Percentiles rank a stretch among this genome's conserved stretches.
phyloP scores from a whole-genome alignment of 73 alveolate genomes.

The Stentor roeselii region DNA sequence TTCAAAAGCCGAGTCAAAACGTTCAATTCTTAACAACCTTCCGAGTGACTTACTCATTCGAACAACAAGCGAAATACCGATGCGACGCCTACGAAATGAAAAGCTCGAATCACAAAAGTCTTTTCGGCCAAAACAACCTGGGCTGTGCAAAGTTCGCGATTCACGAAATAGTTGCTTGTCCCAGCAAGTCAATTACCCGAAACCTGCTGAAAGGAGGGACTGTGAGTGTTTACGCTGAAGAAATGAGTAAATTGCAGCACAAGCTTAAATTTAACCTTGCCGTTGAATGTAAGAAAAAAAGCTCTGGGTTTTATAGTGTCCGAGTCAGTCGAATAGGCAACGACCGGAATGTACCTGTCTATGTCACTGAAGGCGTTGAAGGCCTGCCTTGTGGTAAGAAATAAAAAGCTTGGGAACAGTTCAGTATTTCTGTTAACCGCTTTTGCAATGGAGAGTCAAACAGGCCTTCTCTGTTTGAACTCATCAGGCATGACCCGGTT shows the following conservation, averaged over 20 bases:
- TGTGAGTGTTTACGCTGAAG: neutral
- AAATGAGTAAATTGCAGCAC: neutral
- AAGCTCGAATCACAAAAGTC: neutral
- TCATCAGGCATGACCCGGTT: neutral
- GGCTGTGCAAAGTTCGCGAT: neutral
- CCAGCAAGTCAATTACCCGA: neutral
- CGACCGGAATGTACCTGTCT: neutral
- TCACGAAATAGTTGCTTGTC: conserved; percentile 11
- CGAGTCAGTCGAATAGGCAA: neutral
- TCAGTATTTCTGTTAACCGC: neutral
- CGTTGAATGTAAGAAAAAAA: conserved; percentile 2
- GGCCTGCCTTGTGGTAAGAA: neutral
- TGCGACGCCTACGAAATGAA: conserved; percentile 3
- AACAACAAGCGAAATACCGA: neutral
- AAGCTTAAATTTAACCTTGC: neutral
- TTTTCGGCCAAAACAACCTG: neutral
- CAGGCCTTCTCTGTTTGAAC: neutral
- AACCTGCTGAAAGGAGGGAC: conserved; percentile 8
- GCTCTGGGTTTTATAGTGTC: neutral
- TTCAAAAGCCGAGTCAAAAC: neutral
- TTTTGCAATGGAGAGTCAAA: neutral
- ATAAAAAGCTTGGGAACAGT: neutral
- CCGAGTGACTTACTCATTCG: neutral
- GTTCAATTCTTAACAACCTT: neutral
- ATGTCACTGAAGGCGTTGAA: neutral